Percentiles rank a stretch among this genome's conserved stretches.
Conservation (phyloP, 106 monocot genomes). For the Allium sativum region DNA sequence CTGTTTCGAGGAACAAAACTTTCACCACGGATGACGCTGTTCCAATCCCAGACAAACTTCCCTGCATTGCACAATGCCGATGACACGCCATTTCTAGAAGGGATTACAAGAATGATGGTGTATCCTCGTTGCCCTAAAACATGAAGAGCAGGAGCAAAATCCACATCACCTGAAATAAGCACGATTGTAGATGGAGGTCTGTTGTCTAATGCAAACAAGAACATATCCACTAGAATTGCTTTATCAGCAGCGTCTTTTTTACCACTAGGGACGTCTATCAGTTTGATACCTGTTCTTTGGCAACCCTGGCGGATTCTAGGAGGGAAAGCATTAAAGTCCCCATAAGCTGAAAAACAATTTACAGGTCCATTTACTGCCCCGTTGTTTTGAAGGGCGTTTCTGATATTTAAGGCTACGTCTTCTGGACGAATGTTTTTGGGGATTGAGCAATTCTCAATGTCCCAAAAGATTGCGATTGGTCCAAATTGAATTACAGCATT, state of each 20-base stretch:
- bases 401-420: slow-evolving; percentile 79
- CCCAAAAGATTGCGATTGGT: slow-evolving; percentile 82
- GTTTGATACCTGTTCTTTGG: slow-evolving; percentile 89
- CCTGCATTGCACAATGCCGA: slow-evolving; percentile 77
- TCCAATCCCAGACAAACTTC: slow-evolving; percentile 92
- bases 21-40: slow-evolving; percentile 74
- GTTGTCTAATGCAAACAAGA: slow-evolving; percentile 83
- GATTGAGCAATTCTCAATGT: slow-evolving; percentile 88
- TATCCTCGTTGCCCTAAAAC: slow-evolving; percentile 93
- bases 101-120: slow-evolving; percentile 74
- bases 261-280: slow-evolving; percentile 89
- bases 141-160: slow-evolving; percentile 92
- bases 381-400: slow-evolving; percentile 62
- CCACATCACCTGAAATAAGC: slow-evolving; percentile 88
- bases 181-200: slow-evolving; percentile 79
- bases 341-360: slow-evolving; percentile 69
- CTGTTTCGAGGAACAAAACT: slow-evolving; percentile 53
- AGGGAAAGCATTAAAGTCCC: slow-evolving; percentile 86
- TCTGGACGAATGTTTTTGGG: slow-evolving; percentile 82
- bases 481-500: slow-evolving; percentile 18
- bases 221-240: slow-evolving; percentile 92
- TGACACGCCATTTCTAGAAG: slow-evolving; percentile 52
- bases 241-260: slow-evolving; percentile 97
- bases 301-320: slow-evolving; percentile 79
- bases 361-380: slow-evolving; percentile 65